phyloP scores from a whole-genome alignment of 805 yeast species.

The Wickerhamiella parazyma region DNA sequence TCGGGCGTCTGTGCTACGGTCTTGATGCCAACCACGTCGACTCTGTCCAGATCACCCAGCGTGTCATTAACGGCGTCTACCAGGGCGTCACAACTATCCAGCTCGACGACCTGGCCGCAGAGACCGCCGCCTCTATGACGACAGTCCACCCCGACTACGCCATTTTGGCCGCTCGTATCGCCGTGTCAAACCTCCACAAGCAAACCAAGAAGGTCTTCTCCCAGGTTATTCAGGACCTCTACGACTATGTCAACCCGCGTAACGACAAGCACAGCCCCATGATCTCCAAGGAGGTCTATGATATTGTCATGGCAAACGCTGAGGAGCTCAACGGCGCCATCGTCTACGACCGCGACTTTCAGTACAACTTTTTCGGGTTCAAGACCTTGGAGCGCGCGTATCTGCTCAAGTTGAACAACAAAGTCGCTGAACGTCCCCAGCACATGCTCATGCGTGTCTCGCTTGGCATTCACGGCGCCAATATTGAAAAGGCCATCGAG shows the following conservation, averaged over 20 bases:
- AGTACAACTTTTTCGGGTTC: constrained; percentile 74
- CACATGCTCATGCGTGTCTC: constrained; percentile 83
- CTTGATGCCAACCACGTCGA: constrained; percentile 85
- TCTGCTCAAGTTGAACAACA: constrained; percentile 48
- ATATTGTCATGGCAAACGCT: constrained; percentile 48
- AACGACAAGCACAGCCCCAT: constrained; percentile 55
- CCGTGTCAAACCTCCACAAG: constrained; percentile 86
- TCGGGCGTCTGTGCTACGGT: constrained; percentile 88
- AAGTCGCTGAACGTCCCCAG: constrained; percentile 83
- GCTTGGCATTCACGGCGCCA: constrained; percentile 69
- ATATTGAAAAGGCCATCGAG: constrained; percentile 53
- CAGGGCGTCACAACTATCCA: constrained; percentile 94
- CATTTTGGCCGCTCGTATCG: constrained; percentile 85
- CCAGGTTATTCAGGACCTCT: constrained; percentile 58
- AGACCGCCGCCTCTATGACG: constrained; percentile 95
- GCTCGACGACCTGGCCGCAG: constrained; percentile 75
- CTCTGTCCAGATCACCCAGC: constrained; percentile 89
- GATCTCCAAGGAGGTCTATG: constrained; percentile 53
- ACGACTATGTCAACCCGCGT: constrained; percentile 67
- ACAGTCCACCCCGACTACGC: constrained; percentile 98
- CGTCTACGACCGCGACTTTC: constrained; percentile 63
- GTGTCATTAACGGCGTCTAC: constrained; percentile 90
- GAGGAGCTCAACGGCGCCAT: constrained; percentile 62
- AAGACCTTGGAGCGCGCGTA: constrained; percentile 86
- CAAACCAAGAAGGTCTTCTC: constrained; percentile 83